A percentile compares a stretch with the other conserved stretches of the same genome.
Conservation (phyloP, 495 filamentous ascomycete genomes). For the Lentithecium fluviatile region DNA sequence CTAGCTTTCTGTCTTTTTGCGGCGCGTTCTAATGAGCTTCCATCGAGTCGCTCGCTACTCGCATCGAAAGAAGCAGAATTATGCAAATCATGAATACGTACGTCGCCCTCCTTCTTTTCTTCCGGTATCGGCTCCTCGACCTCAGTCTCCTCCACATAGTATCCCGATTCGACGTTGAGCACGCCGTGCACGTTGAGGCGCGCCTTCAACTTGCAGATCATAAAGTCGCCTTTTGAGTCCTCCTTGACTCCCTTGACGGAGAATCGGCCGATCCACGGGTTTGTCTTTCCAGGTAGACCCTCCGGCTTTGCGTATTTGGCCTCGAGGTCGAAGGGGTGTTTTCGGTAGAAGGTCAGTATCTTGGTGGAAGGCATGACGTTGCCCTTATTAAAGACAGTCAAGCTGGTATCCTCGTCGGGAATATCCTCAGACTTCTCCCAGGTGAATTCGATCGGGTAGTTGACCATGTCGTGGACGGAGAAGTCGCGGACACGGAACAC, state of each 20-base stretch:
- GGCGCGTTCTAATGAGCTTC: constrained; percentile 3
- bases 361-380: constrained; percentile 98
- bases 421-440: constrained; percentile 99
- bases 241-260: constrained; percentile 58
- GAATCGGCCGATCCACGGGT: constrained; percentile 94
- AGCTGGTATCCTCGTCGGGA: constrained; percentile 95
- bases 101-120: constrained; percentile 60
- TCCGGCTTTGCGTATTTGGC: constrained; percentile 89
- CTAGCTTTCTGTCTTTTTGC: constrained; percentile 34
- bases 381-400: constrained; percentile 96
- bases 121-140: constrained; percentile 86
- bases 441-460: constrained; percentile 97
- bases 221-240: constrained; percentile 60
- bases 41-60: constrained; percentile 8
- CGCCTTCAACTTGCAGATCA: constrained; percentile 98
- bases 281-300: constrained; percentile 82
- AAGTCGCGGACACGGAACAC: constrained; percentile 99
- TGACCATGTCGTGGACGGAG: constrained; percentile 93
- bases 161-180: constrained; percentile 93
- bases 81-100: constrained; percentile 40
- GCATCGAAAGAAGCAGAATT: constrained; percentile 1
- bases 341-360: constrained; percentile 99
- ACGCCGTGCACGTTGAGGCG: constrained; percentile 95
- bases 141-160: constrained; percentile 97
- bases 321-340: constrained; percentile 95